Conservation (phyloP, 1,284 basidiomycete species). For the Ganoderma sp. region DNA sequence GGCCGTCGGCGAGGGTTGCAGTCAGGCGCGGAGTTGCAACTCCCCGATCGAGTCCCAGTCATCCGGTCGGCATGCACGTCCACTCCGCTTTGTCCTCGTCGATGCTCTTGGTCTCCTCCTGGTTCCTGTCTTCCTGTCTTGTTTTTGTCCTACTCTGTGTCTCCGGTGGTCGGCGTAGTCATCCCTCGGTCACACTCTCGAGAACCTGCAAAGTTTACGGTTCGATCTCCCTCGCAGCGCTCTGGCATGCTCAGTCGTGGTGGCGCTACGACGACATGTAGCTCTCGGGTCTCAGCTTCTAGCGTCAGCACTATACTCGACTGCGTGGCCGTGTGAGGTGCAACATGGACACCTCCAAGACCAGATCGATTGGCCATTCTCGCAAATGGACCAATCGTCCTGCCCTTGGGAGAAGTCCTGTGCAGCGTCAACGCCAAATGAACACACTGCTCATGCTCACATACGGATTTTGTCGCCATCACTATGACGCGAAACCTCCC, state of each 20-base stretch:
- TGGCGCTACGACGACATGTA: not conserved
- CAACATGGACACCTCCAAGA: not conserved
- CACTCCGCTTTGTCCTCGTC: not conserved
- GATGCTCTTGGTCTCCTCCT: not conserved
- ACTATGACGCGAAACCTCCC: not conserved
- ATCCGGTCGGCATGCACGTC: not conserved
- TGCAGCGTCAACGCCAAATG: not conserved
- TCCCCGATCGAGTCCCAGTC: not conserved
- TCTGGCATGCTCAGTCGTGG: not conserved
- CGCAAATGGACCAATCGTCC: not conserved
- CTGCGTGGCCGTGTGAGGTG: too few species aligned
- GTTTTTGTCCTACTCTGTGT: not conserved
- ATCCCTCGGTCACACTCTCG: not conserved
- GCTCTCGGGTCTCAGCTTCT: not conserved
- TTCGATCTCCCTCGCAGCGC: not conserved
- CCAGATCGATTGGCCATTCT: not conserved
- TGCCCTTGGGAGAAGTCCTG: not conserved
- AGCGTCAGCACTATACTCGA: not conserved
- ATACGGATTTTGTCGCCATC: not conserved
- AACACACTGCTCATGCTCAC: constrained; percentile 3
- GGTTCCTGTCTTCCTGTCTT: not conserved
- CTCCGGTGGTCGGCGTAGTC: not conserved
- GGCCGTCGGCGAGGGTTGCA: constrained; percentile 1
- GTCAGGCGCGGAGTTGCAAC: constrained; percentile 6
- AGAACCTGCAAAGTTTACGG: not conserved